Percentiles rank a stretch among this genome's conserved stretches.
phyloP scores from a whole-genome alignment of 31 red algal species.

The Asparagopsis taxiformis region DNA sequence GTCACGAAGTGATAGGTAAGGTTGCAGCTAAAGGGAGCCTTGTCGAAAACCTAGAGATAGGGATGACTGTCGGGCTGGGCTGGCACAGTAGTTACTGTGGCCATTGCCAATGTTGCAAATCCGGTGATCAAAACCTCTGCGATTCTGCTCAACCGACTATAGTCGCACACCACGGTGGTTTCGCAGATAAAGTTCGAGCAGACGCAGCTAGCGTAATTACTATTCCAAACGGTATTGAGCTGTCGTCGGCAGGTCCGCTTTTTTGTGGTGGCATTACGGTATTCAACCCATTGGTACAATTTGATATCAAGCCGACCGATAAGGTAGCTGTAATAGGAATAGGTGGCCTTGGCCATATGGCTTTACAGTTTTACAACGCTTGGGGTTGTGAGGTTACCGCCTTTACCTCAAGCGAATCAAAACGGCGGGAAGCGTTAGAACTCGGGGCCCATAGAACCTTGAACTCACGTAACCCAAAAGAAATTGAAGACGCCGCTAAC shows the following conservation, averaged over 20 bases:
- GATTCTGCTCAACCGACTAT: constrained; percentile 17
- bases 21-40: constrained; percentile 7
- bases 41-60: constrained; percentile 46
- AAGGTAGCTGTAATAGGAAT: constrained; percentile 54
- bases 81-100: constrained; percentile 36
- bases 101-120: constrained; percentile 33
- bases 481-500: constrained; percentile 32
- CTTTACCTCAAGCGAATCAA: constrained; percentile 22
- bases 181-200: constrained; percentile 33
- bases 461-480: constrained; percentile 18
- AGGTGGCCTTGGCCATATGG: constrained; percentile 66
- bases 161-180: constrained; percentile 42
- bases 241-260: constrained; percentile 40
- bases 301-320: constrained; percentile 30
- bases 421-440: constrained; percentile 42
- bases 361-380: constrained; percentile 53
- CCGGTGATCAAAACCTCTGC: constrained; percentile 31
- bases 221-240: constrained; percentile 42
- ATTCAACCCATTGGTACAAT: constrained; percentile 39
- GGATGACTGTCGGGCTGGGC: constrained; percentile 52
- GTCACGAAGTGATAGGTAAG: constrained; percentile 71
- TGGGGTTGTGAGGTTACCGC: constrained; percentile 51
- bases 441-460: constrained; percentile 31
- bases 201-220: constrained; percentile 26
- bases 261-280: constrained; percentile 69